Evolutionary conservation across 495 filamentous ascomycete species (phyloP).

Genomic region (Hypoxylon intermedium): DNA sequence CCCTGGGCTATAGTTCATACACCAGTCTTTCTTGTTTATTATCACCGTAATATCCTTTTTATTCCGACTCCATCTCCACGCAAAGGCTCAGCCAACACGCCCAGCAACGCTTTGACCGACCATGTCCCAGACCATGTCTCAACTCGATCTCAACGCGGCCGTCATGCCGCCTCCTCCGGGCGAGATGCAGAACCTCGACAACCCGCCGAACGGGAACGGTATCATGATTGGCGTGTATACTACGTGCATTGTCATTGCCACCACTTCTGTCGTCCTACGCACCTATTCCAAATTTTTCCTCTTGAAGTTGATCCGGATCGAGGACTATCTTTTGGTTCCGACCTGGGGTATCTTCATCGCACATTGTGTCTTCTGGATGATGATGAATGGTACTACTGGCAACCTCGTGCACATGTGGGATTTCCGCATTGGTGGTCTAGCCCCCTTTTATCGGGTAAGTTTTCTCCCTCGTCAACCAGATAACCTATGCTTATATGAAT

Average conservation of each 20-base stretch:
- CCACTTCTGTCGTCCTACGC: constrained; percentile 24
- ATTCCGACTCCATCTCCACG: constrained; percentile 1
- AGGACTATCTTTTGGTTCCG: constrained; percentile 15
- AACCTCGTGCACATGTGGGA: constrained; percentile 40
- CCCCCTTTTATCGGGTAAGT: constrained; percentile 29
- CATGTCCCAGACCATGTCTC: constrained; percentile 1
- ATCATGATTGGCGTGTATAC: constrained; percentile 36
- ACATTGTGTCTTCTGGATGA: constrained; percentile 20
- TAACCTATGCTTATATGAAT: background rate
- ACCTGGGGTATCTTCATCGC: constrained; percentile 31
- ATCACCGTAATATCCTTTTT: background rate
- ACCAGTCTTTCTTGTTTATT: background rate
- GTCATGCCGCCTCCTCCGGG: constrained; percentile 18
- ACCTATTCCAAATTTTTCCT: constrained; percentile 35
- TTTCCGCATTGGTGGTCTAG: constrained; percentile 29
- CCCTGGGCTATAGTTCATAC: background rate
- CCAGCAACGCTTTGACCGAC: background rate
- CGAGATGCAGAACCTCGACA: constrained; percentile 40
- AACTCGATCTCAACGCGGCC: constrained; percentile 30
- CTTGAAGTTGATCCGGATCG: constrained; percentile 17
- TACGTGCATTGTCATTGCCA: constrained; percentile 23
- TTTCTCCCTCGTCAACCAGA: background rate
- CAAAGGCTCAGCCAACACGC: background rate
- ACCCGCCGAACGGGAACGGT: constrained; percentile 43
- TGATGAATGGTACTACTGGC: constrained; percentile 29